Percentiles rank a stretch among this genome's conserved stretches.
Evolutionary conservation across 495 filamentous ascomycete genomes (phyloP).

Genomic region (Chaetomium fimeti): DNA sequence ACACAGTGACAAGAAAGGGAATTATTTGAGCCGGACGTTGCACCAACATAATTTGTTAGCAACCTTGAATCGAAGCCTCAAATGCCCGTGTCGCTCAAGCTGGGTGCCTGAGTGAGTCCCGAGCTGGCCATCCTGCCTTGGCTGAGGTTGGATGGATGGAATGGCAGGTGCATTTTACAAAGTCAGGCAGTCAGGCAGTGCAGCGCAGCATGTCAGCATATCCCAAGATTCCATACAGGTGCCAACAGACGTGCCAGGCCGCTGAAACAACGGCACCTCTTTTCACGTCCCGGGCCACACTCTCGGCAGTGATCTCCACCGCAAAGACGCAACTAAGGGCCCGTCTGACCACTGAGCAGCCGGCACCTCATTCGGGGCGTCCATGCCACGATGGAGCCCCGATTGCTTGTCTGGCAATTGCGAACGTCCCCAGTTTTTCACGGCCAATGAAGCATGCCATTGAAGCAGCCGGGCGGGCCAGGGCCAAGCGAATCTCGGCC

Average conservation of each 20-base stretch:
- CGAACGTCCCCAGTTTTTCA: conserved; percentile 16
- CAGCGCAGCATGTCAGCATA: too few species aligned
- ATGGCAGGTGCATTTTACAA: background rate
- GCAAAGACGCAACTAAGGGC: conserved; percentile 1
- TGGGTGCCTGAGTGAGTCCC: too few species aligned
- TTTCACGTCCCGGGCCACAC: background rate
- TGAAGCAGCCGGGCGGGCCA: conserved; percentile 13
- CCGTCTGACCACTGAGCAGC: conserved; percentile 7
- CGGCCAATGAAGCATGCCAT: conserved; percentile 8
- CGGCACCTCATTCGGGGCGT: background rate
- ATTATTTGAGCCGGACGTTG: too few species aligned
- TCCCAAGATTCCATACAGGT: too few species aligned
- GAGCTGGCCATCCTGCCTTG: too few species aligned
- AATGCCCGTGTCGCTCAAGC: too few species aligned
- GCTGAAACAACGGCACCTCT: conserved; percentile 8
- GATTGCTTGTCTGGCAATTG: conserved; percentile 12
- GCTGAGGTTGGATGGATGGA: too few species aligned
- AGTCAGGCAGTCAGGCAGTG: too few species aligned
- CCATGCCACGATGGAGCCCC: conserved; percentile 9
- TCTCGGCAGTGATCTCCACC: conserved; percentile 19
- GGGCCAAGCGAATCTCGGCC: conserved; percentile 16
- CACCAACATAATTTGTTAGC: too few species aligned
- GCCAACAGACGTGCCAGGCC: conserved; percentile 6
- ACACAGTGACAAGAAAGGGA: too few species aligned
- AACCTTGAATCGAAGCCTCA: too few species aligned